Conservation (phyloP, 2,329 filamentous ascomycete species). For the Colletotrichum zoysiae region DNA sequence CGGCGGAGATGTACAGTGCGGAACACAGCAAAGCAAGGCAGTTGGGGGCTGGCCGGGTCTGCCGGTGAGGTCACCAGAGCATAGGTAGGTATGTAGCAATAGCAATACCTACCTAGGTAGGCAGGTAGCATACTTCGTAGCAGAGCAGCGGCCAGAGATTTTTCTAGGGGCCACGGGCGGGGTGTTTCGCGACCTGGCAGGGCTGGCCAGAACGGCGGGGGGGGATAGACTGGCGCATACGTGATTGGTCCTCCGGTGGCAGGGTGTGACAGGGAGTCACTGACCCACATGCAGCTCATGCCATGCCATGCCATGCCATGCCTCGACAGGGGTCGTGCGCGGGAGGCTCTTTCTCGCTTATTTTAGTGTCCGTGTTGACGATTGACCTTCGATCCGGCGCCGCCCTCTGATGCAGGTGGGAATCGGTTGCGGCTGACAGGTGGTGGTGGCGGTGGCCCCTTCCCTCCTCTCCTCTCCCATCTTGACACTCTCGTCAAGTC, state of each 20-base stretch:
- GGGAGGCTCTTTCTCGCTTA: constrained; percentile 45
- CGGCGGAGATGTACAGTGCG: neutral
- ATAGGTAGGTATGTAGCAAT: too few relatives aligned
- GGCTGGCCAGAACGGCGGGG: constrained; percentile 42
- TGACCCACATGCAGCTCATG: constrained; percentile 38
- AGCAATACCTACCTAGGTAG: too few relatives aligned
- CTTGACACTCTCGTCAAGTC: neutral
- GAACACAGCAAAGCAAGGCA: neutral
- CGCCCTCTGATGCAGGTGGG: constrained; percentile 46
- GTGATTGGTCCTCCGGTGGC: constrained; percentile 12
- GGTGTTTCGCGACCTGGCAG: constrained; percentile 38
- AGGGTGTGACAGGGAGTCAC: constrained; percentile 28
- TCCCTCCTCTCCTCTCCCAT: too few relatives aligned
- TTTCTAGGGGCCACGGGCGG: constrained; percentile 37
- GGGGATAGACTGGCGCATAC: neutral
- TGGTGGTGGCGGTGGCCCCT: too few relatives aligned
- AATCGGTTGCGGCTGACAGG: neutral
- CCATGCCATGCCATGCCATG: constrained; percentile 43
- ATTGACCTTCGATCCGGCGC: constrained; percentile 35
- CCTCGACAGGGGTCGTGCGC: constrained; percentile 41
- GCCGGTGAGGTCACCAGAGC: constrained; percentile 34
- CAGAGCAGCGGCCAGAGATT: constrained; percentile 4
- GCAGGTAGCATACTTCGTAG: too few relatives aligned
- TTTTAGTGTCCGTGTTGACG: constrained; percentile 42
- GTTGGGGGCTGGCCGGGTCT: constrained; percentile 10